phyloP scores from a whole-genome alignment of 2,329 filamentous ascomycete species.

The Colletotrichum acutatum region DNA sequence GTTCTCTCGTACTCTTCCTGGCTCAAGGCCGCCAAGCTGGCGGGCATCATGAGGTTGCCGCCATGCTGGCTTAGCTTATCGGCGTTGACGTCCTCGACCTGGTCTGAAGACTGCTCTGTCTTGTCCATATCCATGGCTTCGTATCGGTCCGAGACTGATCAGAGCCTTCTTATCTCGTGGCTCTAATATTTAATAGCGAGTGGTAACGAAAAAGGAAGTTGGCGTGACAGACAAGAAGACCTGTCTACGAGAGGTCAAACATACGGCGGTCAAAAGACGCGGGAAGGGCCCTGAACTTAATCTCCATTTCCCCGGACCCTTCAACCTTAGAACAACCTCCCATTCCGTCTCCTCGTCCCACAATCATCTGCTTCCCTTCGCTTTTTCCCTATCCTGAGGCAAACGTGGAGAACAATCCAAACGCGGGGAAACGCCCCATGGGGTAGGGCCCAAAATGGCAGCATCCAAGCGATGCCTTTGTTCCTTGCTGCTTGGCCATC shows the following conservation, averaged over 20 bases:
- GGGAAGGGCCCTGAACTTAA: neutral
- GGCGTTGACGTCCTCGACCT: slow-evolving; percentile 20
- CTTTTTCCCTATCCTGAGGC: neutral
- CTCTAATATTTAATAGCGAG: too few relatives aligned
- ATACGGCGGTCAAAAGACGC: neutral
- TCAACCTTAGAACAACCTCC: neutral
- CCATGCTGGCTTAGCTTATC: slow-evolving; percentile 1
- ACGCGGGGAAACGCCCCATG: slow-evolving; percentile 31
- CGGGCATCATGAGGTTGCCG: slow-evolving; percentile 35
- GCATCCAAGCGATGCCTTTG: neutral
- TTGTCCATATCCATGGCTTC: slow-evolving; percentile 11
- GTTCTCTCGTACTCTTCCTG: slow-evolving; percentile 35
- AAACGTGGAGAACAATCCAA: slow-evolving; percentile 9
- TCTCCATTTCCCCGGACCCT: neutral
- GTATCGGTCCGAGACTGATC: neutral
- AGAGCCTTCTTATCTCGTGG: neutral
- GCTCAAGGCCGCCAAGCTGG: slow-evolving; percentile 36
- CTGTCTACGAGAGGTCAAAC: neutral
- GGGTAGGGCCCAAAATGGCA: slow-evolving; percentile 13
- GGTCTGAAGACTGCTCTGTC: slow-evolving; percentile 11
- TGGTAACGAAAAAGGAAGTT: neutral
- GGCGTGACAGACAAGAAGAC: neutral
- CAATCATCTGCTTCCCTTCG: neutral
- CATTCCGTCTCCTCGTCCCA: neutral
- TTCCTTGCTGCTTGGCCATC: neutral